These are phyloP conservation scores for Phylloporus rhodoxanthus DNA, from an alignment of 768 basidiomycete genomes.

Conservation along the genomic window DNA sequence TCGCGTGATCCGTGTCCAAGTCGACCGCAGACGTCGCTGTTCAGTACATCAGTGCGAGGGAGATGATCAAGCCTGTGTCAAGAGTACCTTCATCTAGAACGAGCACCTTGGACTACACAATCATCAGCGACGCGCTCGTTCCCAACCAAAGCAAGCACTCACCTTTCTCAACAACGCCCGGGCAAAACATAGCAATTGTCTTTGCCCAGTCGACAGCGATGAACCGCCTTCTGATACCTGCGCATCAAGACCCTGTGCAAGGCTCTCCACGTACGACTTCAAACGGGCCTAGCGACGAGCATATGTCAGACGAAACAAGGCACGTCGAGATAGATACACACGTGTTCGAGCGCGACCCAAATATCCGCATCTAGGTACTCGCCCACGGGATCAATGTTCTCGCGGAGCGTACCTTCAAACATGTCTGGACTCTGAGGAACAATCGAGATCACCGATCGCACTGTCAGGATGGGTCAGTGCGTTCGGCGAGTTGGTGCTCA, in stretches of 20 bases:
- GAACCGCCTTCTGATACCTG: conserved; percentile 72
- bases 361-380: conserved; percentile 72
- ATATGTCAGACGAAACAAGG: neutral
- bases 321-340: conserved; percentile 4
- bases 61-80: neutral
- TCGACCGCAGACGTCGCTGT: conserved; percentile 86
- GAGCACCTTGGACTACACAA: conserved; percentile 66
- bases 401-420: conserved; percentile 69
- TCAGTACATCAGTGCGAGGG: neutral
- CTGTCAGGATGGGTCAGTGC: conserved; percentile 20
- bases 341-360: conserved; percentile 80
- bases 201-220: conserved; percentile 79
- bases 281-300: conserved; percentile 46
- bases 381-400: conserved; percentile 87
- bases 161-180: conserved; percentile 76
- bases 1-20: conserved; percentile 81
- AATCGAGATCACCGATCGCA: conserved; percentile 76
- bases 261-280: conserved; percentile 59
- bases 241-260: conserved; percentile 67
- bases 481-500: too few relatives aligned
- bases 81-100: conserved; percentile 84
- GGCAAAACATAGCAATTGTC: conserved; percentile 86
- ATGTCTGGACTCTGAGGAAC: conserved; percentile 76
- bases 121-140: neutral
- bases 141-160: conserved; percentile 2